These are phyloP conservation scores for Tetrastigma voinierianum DNA, from an alignment of 164 flowering plant genomes.

Conservation along the genomic window DNA sequence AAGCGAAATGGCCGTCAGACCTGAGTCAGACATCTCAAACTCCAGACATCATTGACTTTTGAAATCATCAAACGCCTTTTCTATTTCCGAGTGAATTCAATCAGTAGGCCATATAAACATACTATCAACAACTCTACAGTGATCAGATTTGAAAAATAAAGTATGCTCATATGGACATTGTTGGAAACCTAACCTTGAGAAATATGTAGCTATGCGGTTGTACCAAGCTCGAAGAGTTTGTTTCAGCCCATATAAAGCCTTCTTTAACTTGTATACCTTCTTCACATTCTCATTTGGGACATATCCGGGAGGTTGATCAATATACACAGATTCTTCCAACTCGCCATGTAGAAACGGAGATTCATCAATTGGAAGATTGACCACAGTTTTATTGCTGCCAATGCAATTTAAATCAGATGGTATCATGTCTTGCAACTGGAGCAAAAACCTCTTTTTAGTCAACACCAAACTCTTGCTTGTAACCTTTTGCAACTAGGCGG, in stretches of 20 bases:
- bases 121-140: no score
- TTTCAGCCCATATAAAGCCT: slow-evolving; percentile 8
- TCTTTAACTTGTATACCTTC: slow-evolving; percentile 9
- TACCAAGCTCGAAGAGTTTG: slow-evolving; percentile 9
- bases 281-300: slow-evolving; percentile 1
- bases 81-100: no score
- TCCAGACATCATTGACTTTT: no score
- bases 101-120: no score
- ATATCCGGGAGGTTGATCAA: slow-evolving; percentile 11
- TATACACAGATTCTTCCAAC: background rate
- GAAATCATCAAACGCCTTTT: no score
- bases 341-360: slow-evolving; percentile 3
- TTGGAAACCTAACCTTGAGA: no score
- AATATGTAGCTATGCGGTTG: background rate
- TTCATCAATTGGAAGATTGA: slow-evolving; percentile 3
- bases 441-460: slow-evolving; percentile 16
- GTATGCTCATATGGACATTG: no score
- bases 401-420: slow-evolving; percentile 2
- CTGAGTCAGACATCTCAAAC: no score
- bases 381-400: slow-evolving; percentile 9
- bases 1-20: background rate
- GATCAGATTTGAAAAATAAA: no score
- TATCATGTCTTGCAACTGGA: slow-evolving; percentile 6
- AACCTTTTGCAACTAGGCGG: slow-evolving; percentile 14
- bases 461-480: slow-evolving; percentile 4